Evolutionary conservation across 345 rosid genomes (phyloP).

Genomic region (Eucalyptus virginea): DNA sequence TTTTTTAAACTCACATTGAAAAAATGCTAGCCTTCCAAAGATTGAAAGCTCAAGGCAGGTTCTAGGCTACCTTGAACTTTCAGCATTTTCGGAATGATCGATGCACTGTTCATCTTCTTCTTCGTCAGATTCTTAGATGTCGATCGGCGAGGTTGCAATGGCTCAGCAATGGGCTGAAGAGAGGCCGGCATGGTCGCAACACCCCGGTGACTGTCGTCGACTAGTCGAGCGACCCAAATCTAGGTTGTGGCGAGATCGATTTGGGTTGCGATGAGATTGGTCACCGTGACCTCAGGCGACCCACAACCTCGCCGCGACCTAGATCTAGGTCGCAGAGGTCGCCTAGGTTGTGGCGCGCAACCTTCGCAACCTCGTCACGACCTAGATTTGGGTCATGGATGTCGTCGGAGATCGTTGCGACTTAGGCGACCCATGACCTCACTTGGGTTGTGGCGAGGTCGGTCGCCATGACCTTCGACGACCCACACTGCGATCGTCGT

Average conservation of each 20-base stretch:
- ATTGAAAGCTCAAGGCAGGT: no score
- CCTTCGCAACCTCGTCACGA: rapidly evolving
- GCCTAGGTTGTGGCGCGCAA: rapidly evolving
- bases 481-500: rapidly evolving
- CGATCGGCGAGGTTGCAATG: rapidly evolving
- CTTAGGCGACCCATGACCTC: rapidly evolving
- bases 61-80: no score
- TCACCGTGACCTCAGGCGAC: rapidly evolving
- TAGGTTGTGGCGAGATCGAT: rapidly evolving
- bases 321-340: rapidly evolving
- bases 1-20: no score
- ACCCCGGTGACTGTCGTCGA: rapidly evolving
- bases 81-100: rapidly evolving
- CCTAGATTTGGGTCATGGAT: rapidly evolving
- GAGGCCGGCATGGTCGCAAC: rapidly evolving
- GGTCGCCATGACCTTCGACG: rapidly evolving
- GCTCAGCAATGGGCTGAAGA: rapidly evolving
- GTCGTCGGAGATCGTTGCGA: rapidly evolving
- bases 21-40: no score
- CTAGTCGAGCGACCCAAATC: rapidly evolving
- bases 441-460: rapidly evolving
- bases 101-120: no score
- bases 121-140: no score
- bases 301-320: rapidly evolving
- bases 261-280: no score